These are phyloP conservation scores for Candida berthetii DNA, from an alignment of 805 yeast species.

Conservation along the genomic window DNA sequence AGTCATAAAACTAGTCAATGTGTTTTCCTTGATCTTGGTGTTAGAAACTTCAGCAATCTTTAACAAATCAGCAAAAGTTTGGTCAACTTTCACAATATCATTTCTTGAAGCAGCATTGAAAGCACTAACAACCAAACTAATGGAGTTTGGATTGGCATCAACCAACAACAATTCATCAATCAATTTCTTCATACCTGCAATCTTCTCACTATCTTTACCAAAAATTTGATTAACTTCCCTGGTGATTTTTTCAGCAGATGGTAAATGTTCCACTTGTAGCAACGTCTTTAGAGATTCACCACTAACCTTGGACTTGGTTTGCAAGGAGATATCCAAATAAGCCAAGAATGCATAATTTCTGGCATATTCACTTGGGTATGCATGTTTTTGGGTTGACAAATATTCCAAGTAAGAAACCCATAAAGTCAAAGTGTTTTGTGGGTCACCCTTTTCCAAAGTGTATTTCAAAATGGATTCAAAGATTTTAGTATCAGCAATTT, in stretches of 20 bases:
- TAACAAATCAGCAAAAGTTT: constrained; percentile 11
- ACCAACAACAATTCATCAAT: constrained; percentile 6
- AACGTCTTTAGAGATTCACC: constrained; percentile 7
- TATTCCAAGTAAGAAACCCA: constrained; percentile 19
- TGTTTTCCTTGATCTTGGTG: constrained; percentile 30
- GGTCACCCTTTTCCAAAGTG: constrained; percentile 8
- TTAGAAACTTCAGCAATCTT: constrained; percentile 20
- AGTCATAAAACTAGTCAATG: constrained; percentile 39
- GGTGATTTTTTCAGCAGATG: neutral
- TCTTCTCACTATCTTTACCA: constrained; percentile 5
- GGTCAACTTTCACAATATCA: constrained; percentile 9
- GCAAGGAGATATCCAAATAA: constrained; percentile 9
- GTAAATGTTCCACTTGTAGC: constrained; percentile 8
- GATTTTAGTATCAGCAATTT: constrained; percentile 7
- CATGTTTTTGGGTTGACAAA: constrained; percentile 1
- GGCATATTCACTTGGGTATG: neutral
- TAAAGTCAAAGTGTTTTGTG: constrained; percentile 9
- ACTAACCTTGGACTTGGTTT: constrained; percentile 3
- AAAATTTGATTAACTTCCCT: constrained; percentile 1
- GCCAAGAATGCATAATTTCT: constrained; percentile 7
- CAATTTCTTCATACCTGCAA: constrained; percentile 1
- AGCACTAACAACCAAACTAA: constrained; percentile 11
- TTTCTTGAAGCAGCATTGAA: constrained; percentile 7
- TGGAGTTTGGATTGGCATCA: constrained; percentile 16
- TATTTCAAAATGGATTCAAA: constrained; percentile 9